Evolutionary conservation across 1,139 yeast species (phyloP).

Genomic region (Kodamaea ohmeri): DNA sequence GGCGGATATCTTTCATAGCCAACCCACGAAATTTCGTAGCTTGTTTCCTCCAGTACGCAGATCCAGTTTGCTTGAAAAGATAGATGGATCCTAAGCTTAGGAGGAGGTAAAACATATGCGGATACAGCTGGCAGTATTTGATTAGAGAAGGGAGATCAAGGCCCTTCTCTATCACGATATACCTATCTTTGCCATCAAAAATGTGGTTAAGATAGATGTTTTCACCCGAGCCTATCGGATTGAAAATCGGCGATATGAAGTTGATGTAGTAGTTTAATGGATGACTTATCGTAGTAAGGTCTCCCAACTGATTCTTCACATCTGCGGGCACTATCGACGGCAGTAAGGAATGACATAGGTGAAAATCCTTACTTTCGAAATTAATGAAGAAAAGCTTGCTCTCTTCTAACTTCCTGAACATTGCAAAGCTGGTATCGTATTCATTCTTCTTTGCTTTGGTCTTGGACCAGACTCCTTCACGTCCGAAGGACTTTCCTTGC

Average conservation of each 20-base stretch:
- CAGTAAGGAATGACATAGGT: conserved; percentile 14
- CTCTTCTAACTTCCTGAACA: conserved; percentile 14
- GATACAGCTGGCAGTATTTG: conserved; percentile 25
- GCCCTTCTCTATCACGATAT: conserved; percentile 24
- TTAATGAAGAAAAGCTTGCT: conserved; percentile 22
- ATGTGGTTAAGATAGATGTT: conserved; percentile 16
- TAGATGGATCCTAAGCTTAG: conserved; percentile 28
- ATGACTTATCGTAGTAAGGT: conserved; percentile 18
- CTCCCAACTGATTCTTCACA: conserved; percentile 17
- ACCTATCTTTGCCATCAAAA: conserved; percentile 11
- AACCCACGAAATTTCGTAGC: conserved; percentile 19
- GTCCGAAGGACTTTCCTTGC: conserved; percentile 29
- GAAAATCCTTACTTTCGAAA: conserved; percentile 17
- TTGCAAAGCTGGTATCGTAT: conserved; percentile 1
- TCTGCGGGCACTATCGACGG: conserved; percentile 24
- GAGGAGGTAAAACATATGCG: conserved; percentile 26
- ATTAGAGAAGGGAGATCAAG: conserved; percentile 23
- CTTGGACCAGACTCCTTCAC: conserved; percentile 33
- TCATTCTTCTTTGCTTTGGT: conserved; percentile 11
- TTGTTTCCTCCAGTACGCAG: conserved; percentile 19
- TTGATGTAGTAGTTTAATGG: conserved; percentile 28
- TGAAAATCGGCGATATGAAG: conserved; percentile 28
- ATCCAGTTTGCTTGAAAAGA: conserved; percentile 20
- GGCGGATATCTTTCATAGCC: conserved; percentile 17
- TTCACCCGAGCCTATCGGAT: conserved; percentile 22